Percentiles rank a stretch among this genome's conserved stretches.
These are phyloP conservation scores for Loxodes magnus DNA, from an alignment of 73 alveolate genomes.

Conservation along the genomic window DNA sequence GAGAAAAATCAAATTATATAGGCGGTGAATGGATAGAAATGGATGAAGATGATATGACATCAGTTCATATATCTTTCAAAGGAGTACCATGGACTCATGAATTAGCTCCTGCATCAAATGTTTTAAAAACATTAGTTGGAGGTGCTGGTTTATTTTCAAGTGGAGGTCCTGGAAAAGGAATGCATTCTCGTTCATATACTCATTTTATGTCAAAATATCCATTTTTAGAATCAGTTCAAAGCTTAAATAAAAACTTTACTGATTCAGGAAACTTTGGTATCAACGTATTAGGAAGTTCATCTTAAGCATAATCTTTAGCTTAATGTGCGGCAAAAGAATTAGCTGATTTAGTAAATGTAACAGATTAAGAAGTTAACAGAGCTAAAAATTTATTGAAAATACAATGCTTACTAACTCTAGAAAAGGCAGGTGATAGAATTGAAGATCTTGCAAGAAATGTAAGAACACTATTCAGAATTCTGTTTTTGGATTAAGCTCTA, in stretches of 20 bases:
- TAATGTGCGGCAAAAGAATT: not conserved
- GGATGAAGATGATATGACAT: not conserved
- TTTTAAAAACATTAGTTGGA: constrained; percentile 38
- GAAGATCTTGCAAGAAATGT: not conserved
- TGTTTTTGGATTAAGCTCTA: not conserved
- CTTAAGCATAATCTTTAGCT: not conserved
- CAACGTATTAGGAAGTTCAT: not conserved
- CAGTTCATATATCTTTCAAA: not conserved
- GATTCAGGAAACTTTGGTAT: constrained; percentile 3
- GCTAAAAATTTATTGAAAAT: not conserved
- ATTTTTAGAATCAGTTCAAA: constrained; percentile 36
- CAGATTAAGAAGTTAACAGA: constrained; percentile 4
- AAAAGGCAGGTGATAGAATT: constrained; percentile 1
- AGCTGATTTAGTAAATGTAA: not conserved
- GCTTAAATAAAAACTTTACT: too few species aligned
- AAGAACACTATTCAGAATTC: not conserved
- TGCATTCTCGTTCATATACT: constrained; percentile 63
- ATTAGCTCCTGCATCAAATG: constrained; percentile 22
- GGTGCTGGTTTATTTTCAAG: constrained; percentile 35
- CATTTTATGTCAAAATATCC: constrained; percentile 30
- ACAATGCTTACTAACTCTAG: not conserved
- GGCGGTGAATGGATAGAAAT: constrained; percentile 5
- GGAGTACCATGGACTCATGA: constrained; percentile 27
- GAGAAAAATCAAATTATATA: not conserved
- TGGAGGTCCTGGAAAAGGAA: constrained; percentile 81